Base-by-base conservation (phyloP, 164 flowering plant genomes). In the Vitis cinerea region DNA sequence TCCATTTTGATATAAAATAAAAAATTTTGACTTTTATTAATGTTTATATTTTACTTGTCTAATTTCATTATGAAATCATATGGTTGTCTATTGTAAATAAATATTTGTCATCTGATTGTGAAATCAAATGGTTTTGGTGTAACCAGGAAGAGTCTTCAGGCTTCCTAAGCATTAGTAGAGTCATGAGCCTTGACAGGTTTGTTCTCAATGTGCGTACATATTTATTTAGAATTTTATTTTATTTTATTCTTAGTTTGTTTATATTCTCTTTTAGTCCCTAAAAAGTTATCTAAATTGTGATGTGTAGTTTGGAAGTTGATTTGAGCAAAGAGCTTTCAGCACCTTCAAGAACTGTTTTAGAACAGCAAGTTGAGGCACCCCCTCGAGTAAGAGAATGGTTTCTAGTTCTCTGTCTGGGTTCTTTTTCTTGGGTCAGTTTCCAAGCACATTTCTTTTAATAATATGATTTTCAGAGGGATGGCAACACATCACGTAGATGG, bases 171-270 rank as follows among this genome's bases (percentile, higher is more conserved):
- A 68, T 93, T 58, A 87, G 80, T 63, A 83, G 99, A 88, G 93
- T 83, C 30, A 89, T 87, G 97, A 87, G 82, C 71, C 91, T 95
- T 56, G 91, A 93, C 82, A 92, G 89, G 99, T 91, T 64, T 52
- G 75, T 59, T 71, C 30, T 67, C 16, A 44, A 59, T 66, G 71
- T 3, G 29, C 3, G n/a, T 16, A 10, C 6, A 50, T 54, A 30
- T 44, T 30, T 54, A 52, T 56, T 10, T 58, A 19, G 30, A 48
- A 12, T 29, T 7, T 56, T 1, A 10, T 53, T 47, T 60, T 10
- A 30, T 57, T 48, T 12, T 8, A 14, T 23, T 48, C 54, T 71
- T 3, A 37, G 44, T 37, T 37, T 37, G 44, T 37, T 37, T 37
- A 37, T 37, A 37, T 37, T 37, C 44, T 37, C 44, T 4, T 37